phyloP scores from a whole-genome alignment of 305 asterid species.

The Salvia sclarea region DNA sequence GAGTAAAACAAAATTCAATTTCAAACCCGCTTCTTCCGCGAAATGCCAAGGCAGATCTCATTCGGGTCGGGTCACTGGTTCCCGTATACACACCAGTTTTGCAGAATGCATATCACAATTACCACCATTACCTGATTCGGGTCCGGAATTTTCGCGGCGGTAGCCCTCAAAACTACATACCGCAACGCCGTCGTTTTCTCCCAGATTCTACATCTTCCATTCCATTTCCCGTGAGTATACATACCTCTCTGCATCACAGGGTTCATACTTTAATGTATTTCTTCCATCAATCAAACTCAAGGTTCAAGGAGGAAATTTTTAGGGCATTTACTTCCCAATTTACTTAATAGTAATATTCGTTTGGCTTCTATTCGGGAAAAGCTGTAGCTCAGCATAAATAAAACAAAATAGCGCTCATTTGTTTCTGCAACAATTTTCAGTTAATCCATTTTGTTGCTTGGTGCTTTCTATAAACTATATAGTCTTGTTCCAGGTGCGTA shows the following conservation, averaged over 20 bases:
- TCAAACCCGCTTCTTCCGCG: constrained; percentile 21
- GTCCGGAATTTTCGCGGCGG: constrained; percentile 32
- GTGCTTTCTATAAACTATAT: constrained; percentile 4
- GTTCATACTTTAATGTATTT: neutral
- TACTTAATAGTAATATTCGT: neutral
- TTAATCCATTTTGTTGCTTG: constrained; percentile 4
- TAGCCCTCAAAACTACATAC: constrained; percentile 6
- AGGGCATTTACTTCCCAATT: constrained; percentile 34
- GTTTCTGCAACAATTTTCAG: constrained; percentile 7
- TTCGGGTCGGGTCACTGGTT: constrained; percentile 23
- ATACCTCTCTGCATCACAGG: neutral
- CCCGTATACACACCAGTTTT: neutral
- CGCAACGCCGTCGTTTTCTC: constrained; percentile 27
- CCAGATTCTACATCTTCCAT: constrained; percentile 19
- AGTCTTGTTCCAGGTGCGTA: constrained; percentile 4
- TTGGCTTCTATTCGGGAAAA: neutral
- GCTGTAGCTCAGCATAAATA: neutral
- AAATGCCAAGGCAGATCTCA: neutral
- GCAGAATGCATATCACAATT: neutral
- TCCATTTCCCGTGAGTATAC: constrained; percentile 23
- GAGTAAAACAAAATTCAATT: neutral
- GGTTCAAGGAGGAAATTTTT: constrained; percentile 16
- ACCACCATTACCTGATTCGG: constrained; percentile 24
- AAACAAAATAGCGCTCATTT: neutral
- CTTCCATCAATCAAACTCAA: constrained; percentile 26